Base-by-base conservation (phyloP, 305 asterid genomes). In the Fraxinus latifolia region DNA sequence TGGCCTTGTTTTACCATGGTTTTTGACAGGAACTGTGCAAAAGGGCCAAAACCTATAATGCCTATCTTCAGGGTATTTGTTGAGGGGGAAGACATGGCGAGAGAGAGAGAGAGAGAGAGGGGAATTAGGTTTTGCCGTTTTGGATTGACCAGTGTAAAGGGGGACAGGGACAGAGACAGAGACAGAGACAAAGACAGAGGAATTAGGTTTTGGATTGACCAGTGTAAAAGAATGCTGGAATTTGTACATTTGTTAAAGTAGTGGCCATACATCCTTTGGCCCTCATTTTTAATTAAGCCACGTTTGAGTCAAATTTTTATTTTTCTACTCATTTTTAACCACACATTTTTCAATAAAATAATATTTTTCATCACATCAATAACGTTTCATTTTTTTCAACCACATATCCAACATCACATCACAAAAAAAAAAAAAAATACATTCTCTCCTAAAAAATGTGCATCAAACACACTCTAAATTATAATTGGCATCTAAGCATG, bases 31-130 rank as follows among this genome's bases (percentile, higher is more conserved):
- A 93, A 95, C 84, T 91, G 95, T 0, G 92, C 98, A 36, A 95
- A 95, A 0, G 93, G 89, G n/a, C 98, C 98, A 15, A 93, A 90
- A 0, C 98, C 98, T 44, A 95, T 78, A 50, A 95, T 90, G 37
- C 98, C 98, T 23, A 93, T 89, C 77, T 86, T 93, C 77, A 92
- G 85, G 39, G 85, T 67, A 53, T 81, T 77, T 27, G 72, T 67
- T 14, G 94, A 82, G 29, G 84, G 82, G n/a, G 85, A 81, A 55
- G 91, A 80, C 91, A 86, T 85, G 82, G 82, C 37, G 44, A 15
- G 11, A 21, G 34, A 4, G 75, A 11, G 75, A 74, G 74, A 29
- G 75, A 33, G 55, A 15, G 79, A 11, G 76, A 23, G 80, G n/a
- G 21, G 4, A 5, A 7, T 44, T 14, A 14, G 6, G n/a, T n/a